Base-by-base conservation (phyloP, 345 rosid species). In the Pugionium cornutum region DNA sequence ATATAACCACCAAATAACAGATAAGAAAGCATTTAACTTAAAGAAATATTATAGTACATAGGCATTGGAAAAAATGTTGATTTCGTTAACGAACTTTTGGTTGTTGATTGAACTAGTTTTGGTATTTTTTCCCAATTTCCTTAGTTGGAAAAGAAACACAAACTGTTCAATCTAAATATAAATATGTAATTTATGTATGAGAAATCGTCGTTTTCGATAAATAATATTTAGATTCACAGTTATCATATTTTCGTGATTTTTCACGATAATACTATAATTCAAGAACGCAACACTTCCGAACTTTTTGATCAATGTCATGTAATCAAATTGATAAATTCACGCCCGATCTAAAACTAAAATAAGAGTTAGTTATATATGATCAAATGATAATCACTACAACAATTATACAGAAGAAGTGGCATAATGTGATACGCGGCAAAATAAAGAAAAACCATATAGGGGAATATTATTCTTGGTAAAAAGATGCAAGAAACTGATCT, bases 401-500 rank as follows among this genome's bases (percentile, higher is more conserved):
- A 27, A 60, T 62, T 31, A 31, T 54, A 71, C 58, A 47, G 39
- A 50, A 41, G 40, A 60, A 41, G 39, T 33, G 39, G 10, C 69
- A 56, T 48, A 49, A 56, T 57, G 49, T 28, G 30, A 32, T 30
- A 37, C 52, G 7, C 40, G 54, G 70, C 32, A 63, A 72, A 64
- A 57, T 31, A 65, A 58, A 18, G 18, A 18, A 18, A 47, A 43
- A 44, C 57, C 55, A 44, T 41, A 52, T 65, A 54, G 35, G 61
- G 18, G 18, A 42, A 43, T 36, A 53, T 46, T 34, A 30, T 54
- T 33, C 70, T 41, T 47, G 41, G 69, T 71, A 67, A 33, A 27
- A 55, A n/a, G 36, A 70, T 70, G 41, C 52, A 71, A 63, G 69
- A 70, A 55, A 64, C 11, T 56, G 28, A 72, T 64, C 65, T 64